Evolutionary conservation across 768 basidiomycete genomes (phyloP), one percentile per base, ranked within the genome.

Genomic region (Collybiopsis confluens): DNA sequence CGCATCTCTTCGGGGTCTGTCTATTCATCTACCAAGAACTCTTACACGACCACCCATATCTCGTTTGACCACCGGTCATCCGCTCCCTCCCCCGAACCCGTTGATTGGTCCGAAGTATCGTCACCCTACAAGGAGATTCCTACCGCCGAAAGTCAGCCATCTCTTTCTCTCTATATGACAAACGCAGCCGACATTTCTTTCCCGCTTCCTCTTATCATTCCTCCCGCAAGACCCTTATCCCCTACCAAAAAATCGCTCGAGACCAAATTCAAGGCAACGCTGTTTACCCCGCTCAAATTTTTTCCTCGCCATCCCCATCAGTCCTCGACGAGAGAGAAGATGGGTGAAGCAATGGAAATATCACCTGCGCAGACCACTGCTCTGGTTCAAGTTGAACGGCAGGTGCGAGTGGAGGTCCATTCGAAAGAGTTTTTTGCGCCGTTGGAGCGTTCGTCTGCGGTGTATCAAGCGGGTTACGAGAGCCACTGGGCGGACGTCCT

Each of bases 281-380:
- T 73, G 60, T 71, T 76, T 72, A 69, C 61, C 46, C 59, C 71
- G 45, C 64, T 73, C 71, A 73, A 72, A 67, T 68, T 78, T 71
- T 69, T 80, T 79, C 68, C 78, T 72, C 62, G 79, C 70, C 57
- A 78, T 67, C 27, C 45, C 41, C 37, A 30, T 15, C 61, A 78
- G 60, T 69, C 79, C 64, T 72, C 78, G 30, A 33, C 47, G 33
- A 33, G 47, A 33, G 30, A 27, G 47, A 48, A 21, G 35, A 15
- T 35, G 30, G 21, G 33, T 36, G 36, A 36, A 21, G 8, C 30
- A 21, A 23, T 37, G 47, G 35, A 36, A 20, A 11, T 21, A 62
- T 56, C 73, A 61, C 58, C 72, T 68, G 59, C 63, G 16, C 9
- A 35, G 40, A 46, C 59, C 65, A 64, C 61, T 64, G 59, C 58